These are phyloP conservation scores for Spathaspora gorwiae DNA, from an alignment of 805 yeast species.

Conservation along the genomic window DNA sequence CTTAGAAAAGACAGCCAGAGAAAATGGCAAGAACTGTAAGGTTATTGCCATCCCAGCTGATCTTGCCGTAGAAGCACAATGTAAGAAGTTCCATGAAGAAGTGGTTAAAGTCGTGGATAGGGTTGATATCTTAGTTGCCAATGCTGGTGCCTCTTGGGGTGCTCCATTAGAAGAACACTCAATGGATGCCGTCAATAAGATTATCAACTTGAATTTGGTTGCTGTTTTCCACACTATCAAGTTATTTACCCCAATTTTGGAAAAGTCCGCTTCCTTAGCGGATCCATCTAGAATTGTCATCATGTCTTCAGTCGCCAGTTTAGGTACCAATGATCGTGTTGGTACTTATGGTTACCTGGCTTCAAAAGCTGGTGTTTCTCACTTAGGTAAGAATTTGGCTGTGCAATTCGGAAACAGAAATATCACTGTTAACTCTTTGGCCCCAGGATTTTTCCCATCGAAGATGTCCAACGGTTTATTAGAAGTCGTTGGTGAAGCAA, in stretches of 20 bases:
- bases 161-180: slow-evolving; percentile 59
- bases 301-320: slow-evolving; percentile 63
- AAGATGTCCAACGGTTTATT: slow-evolving; percentile 69
- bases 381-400: slow-evolving; percentile 60
- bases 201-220: slow-evolving; percentile 56
- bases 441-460: slow-evolving; percentile 76
- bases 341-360: slow-evolving; percentile 71
- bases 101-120: slow-evolving; percentile 36
- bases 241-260: slow-evolving; percentile 54
- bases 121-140: slow-evolving; percentile 64
- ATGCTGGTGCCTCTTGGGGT: slow-evolving; percentile 83
- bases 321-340: slow-evolving; percentile 35
- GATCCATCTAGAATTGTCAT: slow-evolving; percentile 65
- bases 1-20: slow-evolving; percentile 33
- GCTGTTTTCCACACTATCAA: slow-evolving; percentile 69
- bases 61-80: slow-evolving; percentile 47
- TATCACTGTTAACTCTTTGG: slow-evolving; percentile 64
- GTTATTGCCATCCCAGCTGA: slow-evolving; percentile 53
- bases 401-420: slow-evolving; percentile 61
- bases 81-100: slow-evolving; percentile 38
- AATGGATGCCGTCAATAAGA: slow-evolving; percentile 56
- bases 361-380: slow-evolving; percentile 72
- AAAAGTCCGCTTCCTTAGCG: slow-evolving; percentile 43
- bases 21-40: slow-evolving; percentile 25
- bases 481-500: slow-evolving; percentile 43